Base-by-base conservation (phyloP, 1,139 yeast genomes). In the Scheffersomyces lignicola region DNA sequence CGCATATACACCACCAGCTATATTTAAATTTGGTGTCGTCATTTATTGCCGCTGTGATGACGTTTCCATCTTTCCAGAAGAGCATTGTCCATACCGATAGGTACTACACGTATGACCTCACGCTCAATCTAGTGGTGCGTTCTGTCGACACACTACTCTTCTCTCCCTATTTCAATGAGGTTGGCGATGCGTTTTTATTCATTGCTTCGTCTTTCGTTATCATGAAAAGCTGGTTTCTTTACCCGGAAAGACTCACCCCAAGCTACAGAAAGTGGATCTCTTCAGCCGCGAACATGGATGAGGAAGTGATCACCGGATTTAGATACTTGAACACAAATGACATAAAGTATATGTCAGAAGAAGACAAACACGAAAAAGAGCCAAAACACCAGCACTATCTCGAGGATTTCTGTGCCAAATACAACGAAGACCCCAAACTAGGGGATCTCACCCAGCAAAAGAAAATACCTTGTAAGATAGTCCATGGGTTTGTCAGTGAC, bases 211-310 rank as follows among this genome's bases (percentile, higher is more conserved):
- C 39, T 46, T 56, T 44, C 35, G 48, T 62, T 17, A 62, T 68
- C 32, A 67, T 68, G 72, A 60, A 54, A 41, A 38, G 58, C 18
- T 68, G 73, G 73, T 62, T 64, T 38, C 65, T 48, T 41, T 41
- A 51, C 32, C 73, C 73, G 1, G 53, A 55, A 10, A 51, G 51
- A 25, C 46, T 69, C 22, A 62, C 69, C 5, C 55, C 57, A 4
- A 53, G 61, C n/a, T 69, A 69, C 42, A 52, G 55, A 18, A 47
- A 49, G 25, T 69, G 75, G 75, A 65, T 69, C 42, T 59, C 72
- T 8, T 52, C 56, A 36, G 68, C 70, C 13, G 69, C 73, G 5
- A 50, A 56, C 26, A 58, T 67, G 58, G 73, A 69, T 41, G 51
- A 48, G 10, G 68, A 58, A 26, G 41, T 69, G 9, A 51, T 62